phyloP scores from a whole-genome alignment of 1,284 basidiomycete species.

The Anthracocystis walkeri region DNA sequence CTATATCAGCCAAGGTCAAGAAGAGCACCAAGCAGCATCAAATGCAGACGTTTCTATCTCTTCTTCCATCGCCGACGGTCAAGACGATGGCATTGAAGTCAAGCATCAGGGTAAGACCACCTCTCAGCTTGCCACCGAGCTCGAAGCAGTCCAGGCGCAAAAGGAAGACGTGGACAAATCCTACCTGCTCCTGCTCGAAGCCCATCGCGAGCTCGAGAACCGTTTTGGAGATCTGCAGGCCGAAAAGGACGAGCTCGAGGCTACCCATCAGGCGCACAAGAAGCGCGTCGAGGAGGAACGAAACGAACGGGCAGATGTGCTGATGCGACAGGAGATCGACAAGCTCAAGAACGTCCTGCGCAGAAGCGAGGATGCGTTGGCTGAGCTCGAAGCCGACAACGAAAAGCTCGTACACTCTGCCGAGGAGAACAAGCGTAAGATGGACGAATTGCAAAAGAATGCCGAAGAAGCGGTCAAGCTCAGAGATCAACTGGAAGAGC shows the following conservation, averaged over 20 bases:
- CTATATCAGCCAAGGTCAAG: conserved; percentile 31
- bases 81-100: conserved; percentile 4
- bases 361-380: conserved; percentile 58
- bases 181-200: conserved; percentile 80
- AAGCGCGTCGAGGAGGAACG: conserved; percentile 50
- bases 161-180: conserved; percentile 78
- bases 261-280: conserved; percentile 42
- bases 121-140: conserved; percentile 76
- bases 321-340: conserved; percentile 58
- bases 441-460: conserved; percentile 83
- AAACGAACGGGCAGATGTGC: conserved; percentile 51
- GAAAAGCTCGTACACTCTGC: conserved; percentile 43
- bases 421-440: conserved; percentile 57
- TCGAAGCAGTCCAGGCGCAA: conserved; percentile 72
- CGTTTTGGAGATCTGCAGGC: conserved; percentile 70
- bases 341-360: conserved; percentile 55
- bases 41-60: conserved; percentile 28
- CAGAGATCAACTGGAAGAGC: conserved; percentile 92
- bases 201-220: conserved; percentile 79
- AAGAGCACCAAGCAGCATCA: conserved; percentile 23
- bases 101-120: conserved; percentile 29
- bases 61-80: conserved; percentile 8
- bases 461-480: conserved; percentile 82
- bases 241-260: conserved; percentile 45
- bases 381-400: conserved; percentile 59